These are phyloP conservation scores for Marasmius oreades DNA, from an alignment of 1,284 basidiomycete genomes.

Conservation along the genomic window DNA sequence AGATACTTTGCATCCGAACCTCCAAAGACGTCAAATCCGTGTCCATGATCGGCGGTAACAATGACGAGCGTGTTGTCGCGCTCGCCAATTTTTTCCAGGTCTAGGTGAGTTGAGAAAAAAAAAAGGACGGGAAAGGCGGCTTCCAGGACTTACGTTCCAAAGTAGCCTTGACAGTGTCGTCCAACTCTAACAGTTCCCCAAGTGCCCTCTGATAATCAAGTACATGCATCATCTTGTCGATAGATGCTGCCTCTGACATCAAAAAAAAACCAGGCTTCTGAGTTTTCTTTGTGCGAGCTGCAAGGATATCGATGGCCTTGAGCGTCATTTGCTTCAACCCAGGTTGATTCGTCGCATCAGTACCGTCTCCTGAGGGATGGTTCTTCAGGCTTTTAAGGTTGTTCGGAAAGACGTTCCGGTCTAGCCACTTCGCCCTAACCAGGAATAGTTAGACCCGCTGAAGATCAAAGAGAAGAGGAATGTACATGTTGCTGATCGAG, in stretches of 20 bases:
- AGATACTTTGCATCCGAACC: constrained; percentile 40
- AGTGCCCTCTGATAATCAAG: constrained; percentile 42
- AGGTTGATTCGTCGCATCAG: constrained; percentile 38
- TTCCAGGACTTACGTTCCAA: constrained; percentile 30
- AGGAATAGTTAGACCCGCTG: not conserved
- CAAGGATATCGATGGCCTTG: constrained; percentile 40
- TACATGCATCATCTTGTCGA: constrained; percentile 38
- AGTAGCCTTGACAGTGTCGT: constrained; percentile 37
- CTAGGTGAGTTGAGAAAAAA: constrained; percentile 17
- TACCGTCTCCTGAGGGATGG: constrained; percentile 36
- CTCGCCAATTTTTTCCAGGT: constrained; percentile 38
- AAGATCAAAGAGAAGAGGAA: not conserved
- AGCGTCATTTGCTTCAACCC: constrained; percentile 43
- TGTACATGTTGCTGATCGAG: constrained; percentile 29
- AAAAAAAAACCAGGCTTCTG: constrained; percentile 35
- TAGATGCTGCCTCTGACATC: constrained; percentile 27
- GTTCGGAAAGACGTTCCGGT: constrained; percentile 33
- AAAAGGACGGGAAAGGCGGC: not conserved
- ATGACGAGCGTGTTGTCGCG: constrained; percentile 37
- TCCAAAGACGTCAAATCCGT: constrained; percentile 41
- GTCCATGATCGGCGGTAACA: constrained; percentile 40
- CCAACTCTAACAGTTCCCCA: constrained; percentile 38
- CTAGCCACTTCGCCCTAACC: constrained; percentile 38
- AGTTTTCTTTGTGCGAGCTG: constrained; percentile 30
- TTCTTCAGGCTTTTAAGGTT: constrained; percentile 34